phyloP scores from a whole-genome alignment of 2,329 filamentous ascomycete genomes.

The Drechslerella dactyloides region DNA sequence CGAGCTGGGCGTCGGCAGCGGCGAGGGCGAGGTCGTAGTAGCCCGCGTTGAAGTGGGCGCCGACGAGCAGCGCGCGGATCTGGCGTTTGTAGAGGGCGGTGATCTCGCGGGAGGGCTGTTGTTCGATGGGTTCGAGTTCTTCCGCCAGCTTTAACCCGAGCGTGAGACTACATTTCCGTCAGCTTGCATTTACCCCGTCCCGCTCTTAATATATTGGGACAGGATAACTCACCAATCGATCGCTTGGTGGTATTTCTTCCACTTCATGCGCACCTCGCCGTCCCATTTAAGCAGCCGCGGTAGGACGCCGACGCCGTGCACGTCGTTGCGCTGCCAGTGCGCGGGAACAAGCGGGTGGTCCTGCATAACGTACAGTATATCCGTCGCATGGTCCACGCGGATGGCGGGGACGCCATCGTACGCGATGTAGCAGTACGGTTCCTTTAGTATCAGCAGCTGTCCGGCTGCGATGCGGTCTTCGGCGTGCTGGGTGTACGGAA shows the following conservation, averaged over 20 bases:
- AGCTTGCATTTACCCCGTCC: background rate
- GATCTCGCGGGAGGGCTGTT: background rate
- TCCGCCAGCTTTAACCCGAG: conserved; percentile 1
- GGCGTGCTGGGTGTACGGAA: conserved; percentile 20
- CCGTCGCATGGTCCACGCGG: conserved; percentile 31
- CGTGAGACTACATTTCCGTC: conserved; percentile 9
- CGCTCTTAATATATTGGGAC: background rate
- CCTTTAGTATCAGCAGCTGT: conserved; percentile 40
- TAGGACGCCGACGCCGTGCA: conserved; percentile 15
- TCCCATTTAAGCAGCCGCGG: conserved; percentile 29
- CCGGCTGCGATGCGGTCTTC: conserved; percentile 26
- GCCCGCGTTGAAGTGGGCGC: conserved; percentile 15
- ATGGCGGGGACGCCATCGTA: conserved; percentile 29
- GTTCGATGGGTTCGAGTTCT: background rate
- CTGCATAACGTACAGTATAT: conserved; percentile 36
- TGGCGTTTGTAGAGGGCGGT: background rate
- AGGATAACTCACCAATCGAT: conserved; percentile 24
- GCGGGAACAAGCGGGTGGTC: conserved; percentile 24
- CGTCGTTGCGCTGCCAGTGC: conserved; percentile 30
- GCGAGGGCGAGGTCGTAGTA: conserved; percentile 15
- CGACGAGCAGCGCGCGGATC: conserved; percentile 13
- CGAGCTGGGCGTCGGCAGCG: conserved; percentile 22
- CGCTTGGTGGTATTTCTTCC: conserved; percentile 43
- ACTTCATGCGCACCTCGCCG: conserved; percentile 41
- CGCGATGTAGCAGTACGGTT: conserved; percentile 28